These are phyloP conservation scores for Aspergillus coremiiformis DNA, from an alignment of 495 filamentous ascomycete species.

Conservation along the genomic window DNA sequence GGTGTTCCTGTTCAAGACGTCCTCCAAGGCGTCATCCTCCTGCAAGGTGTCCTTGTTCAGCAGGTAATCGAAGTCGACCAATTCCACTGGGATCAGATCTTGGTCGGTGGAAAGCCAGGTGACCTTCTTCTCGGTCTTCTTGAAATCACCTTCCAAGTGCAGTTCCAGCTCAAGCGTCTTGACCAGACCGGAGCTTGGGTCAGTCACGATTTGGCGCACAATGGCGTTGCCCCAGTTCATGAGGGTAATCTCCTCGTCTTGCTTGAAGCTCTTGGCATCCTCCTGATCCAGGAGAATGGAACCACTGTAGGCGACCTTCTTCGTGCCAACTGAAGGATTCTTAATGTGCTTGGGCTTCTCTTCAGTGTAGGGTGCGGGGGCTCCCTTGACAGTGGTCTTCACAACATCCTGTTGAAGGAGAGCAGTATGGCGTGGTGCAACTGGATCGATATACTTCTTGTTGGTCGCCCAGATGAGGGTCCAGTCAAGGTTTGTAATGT, in stretches of 20 bases:
- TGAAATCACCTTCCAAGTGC: conserved; percentile 81
- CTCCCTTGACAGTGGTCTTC: conserved; percentile 60
- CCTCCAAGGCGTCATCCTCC: conserved; percentile 73
- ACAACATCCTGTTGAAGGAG: conserved; percentile 61
- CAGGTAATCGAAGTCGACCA: conserved; percentile 87
- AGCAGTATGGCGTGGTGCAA: conserved; percentile 78
- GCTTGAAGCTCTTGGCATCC: conserved; percentile 72
- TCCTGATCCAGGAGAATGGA: conserved; percentile 75
- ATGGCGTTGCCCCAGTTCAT: conserved; percentile 96
- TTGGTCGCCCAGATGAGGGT: conserved; percentile 87
- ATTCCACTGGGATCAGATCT: conserved; percentile 69
- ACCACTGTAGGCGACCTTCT: conserved; percentile 71
- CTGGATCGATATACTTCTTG: conserved; percentile 90
- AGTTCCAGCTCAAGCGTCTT: conserved; percentile 67
- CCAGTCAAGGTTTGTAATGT: conserved; percentile 89
- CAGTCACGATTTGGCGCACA: conserved; percentile 63
- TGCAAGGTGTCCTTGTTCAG: conserved; percentile 86
- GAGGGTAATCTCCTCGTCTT: conserved; percentile 86
- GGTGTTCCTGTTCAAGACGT: conserved; percentile 69
- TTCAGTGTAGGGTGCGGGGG: conserved; percentile 57
- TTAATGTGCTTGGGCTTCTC: conserved; percentile 82
- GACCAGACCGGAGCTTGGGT: conserved; percentile 47
- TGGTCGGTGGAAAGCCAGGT: conserved; percentile 80
- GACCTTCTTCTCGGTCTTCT: conserved; percentile 90
- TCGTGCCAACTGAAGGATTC: conserved; percentile 73